phyloP scores from a whole-genome alignment of 129 eudicot genomes.

The Pittosporum tobira region DNA sequence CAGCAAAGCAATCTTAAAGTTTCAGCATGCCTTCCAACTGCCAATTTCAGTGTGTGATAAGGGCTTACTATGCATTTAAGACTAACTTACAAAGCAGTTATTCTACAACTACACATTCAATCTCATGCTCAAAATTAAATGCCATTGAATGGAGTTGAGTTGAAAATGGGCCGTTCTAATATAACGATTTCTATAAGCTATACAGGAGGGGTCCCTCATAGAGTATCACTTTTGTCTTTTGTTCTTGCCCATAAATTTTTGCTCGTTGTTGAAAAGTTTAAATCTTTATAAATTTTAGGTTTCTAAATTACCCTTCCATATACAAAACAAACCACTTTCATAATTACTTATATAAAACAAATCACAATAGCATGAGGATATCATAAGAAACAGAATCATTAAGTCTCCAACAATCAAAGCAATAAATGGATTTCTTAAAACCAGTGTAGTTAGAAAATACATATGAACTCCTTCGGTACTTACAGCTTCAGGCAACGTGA shows the following conservation, averaged over 20 bases:
- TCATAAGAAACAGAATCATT: neutral
- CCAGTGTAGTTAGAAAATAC: neutral
- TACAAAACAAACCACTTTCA: too few relatives aligned
- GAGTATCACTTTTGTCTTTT: neutral
- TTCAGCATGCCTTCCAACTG: too few relatives aligned
- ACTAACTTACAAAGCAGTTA: too few relatives aligned
- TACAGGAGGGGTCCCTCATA: neutral
- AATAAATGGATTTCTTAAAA: neutral
- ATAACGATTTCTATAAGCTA: neutral
- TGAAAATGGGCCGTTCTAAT: too few relatives aligned
- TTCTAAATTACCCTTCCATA: neutral
- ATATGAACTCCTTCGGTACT: constrained; percentile 15
- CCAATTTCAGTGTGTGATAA: too few relatives aligned
- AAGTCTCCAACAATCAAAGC: neutral
- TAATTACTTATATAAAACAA: neutral
- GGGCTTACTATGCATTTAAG: too few relatives aligned
- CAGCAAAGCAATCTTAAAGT: too few relatives aligned
- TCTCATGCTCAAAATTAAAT: too few relatives aligned
- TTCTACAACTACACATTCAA: too few relatives aligned
- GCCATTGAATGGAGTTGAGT: too few relatives aligned
- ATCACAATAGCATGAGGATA: neutral
- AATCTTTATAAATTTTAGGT: neutral
- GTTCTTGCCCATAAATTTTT: neutral
- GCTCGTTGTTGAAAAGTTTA: neutral
- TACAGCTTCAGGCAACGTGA: constrained; percentile 91